Percentiles rank a stretch among this genome's conserved stretches.
Evolutionary conservation across 164 flowering plant species (phyloP).

Genomic region (Magnolia sinica): DNA sequence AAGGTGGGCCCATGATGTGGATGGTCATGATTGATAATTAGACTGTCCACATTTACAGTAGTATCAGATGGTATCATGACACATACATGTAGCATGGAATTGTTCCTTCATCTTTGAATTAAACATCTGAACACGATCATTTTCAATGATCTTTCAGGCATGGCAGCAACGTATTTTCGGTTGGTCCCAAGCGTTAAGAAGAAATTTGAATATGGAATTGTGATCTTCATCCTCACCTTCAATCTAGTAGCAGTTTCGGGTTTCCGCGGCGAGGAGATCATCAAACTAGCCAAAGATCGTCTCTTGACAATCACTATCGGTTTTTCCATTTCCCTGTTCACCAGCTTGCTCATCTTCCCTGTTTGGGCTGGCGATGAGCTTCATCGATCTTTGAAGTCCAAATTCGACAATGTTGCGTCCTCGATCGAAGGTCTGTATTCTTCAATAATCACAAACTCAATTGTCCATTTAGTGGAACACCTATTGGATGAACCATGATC

Average conservation of each 20-base stretch:
- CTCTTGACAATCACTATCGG: conserved; percentile 64
- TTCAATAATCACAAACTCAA: neutral
- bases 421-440: conserved; percentile 52
- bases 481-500: neutral
- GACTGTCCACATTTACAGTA: neutral
- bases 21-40: neutral
- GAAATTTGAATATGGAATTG: conserved; percentile 65
- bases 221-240: conserved; percentile 82
- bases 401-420: conserved; percentile 45
- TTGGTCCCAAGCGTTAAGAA: conserved; percentile 57
- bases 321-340: conserved; percentile 52
- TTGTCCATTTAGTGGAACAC: neutral
- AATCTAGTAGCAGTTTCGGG: conserved; percentile 77
- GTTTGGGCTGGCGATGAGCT: conserved; percentile 80
- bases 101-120: neutral
- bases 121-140: neutral
- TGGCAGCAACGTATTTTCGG: conserved; percentile 49
- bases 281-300: conserved; percentile 52
- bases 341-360: conserved; percentile 59
- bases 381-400: conserved; percentile 46
- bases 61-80: neutral
- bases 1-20: neutral
- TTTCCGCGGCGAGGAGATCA: conserved; percentile 42
- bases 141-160: conserved; percentile 37
- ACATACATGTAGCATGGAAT: neutral